Base-by-base conservation (phyloP, 148 eudicot species). In the Chenopodium berlandieri region DNA sequence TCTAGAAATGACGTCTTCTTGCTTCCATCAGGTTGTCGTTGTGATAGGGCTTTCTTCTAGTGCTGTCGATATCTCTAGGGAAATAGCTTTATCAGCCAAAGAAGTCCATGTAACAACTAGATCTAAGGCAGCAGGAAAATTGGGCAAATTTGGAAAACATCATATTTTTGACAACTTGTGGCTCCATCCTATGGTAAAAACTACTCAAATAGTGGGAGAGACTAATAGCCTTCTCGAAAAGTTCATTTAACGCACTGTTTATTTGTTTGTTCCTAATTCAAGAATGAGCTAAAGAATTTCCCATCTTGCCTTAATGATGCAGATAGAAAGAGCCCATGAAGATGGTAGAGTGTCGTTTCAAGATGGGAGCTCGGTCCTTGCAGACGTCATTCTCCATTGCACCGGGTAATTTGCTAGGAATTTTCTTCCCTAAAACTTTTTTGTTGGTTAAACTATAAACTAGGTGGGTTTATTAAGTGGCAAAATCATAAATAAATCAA, bases 321-420 rank as follows among this genome's bases (percentile, higher is more conserved):
- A 95, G 99, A 88, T 95, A 81, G 86, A 86, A 75, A 83, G 85
- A 58, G 93, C 88, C 68, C 83, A 83, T 74, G 89, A 86, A 85
- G 93, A 94, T 85, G 94, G 99, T 31, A 81, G 80, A 4, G 83
- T 96, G 52, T 73, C 71, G 62, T 96, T 96, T 81, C 85, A 81
- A 85, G 92, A 91, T 77, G 95, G 92, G 75, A 82, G 75, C 70
- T 67, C 75, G 27, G 86, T 90, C 62, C 7, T n/a, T 86, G 98
- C 97, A 47, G 90, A 92, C 84, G 82, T 90, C 75, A 94, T 96
- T 75, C 85, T 96, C 46, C 92, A 96, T 74, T 96, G 99, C 83
- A 92, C 99, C 9, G 99, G 99, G 98, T 93, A 83, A 73, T 50
- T 50, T 27, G 27, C 27, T 34, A 34, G 37, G 2, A 34, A 34